These are phyloP conservation scores for Boletus edulis DNA, from an alignment of 768 basidiomycete genomes.

Conservation along the genomic window DNA sequence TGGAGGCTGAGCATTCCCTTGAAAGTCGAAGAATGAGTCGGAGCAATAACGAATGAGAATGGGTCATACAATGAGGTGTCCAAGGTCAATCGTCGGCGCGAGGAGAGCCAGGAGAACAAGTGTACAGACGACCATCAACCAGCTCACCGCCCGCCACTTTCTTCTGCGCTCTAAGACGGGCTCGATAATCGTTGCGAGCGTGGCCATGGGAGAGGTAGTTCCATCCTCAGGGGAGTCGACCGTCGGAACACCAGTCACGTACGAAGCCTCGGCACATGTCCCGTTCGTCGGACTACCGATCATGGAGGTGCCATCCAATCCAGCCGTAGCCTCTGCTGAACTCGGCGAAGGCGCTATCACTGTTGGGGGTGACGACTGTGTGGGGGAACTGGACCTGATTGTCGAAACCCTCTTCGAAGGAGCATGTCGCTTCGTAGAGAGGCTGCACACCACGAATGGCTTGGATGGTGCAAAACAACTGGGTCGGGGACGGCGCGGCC, in stretches of 20 bases:
- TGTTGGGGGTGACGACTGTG: not conserved
- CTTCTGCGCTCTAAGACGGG: not conserved
- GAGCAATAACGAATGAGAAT: too few species aligned
- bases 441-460: conserved; percentile 2
- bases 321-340: not conserved
- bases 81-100: too few species aligned
- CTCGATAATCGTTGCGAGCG: too few species aligned
- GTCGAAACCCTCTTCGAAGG: not conserved
- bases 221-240: not conserved
- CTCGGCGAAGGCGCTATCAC: not conserved
- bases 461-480: not conserved
- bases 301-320: not conserved
- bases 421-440: not conserved
- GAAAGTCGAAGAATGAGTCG: too few species aligned
- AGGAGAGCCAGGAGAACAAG: not conserved
- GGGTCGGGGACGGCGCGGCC: too few species aligned
- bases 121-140: not conserved
- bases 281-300: not conserved
- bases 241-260: not conserved
- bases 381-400: not conserved
- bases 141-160: not conserved
- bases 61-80: too few species aligned
- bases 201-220: not conserved
- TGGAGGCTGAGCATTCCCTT: not conserved
- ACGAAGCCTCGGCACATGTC: not conserved